These are phyloP conservation scores for Trichoderma pleuroti DNA, from an alignment of 2,329 filamentous ascomycete species.

Conservation along the genomic window DNA sequence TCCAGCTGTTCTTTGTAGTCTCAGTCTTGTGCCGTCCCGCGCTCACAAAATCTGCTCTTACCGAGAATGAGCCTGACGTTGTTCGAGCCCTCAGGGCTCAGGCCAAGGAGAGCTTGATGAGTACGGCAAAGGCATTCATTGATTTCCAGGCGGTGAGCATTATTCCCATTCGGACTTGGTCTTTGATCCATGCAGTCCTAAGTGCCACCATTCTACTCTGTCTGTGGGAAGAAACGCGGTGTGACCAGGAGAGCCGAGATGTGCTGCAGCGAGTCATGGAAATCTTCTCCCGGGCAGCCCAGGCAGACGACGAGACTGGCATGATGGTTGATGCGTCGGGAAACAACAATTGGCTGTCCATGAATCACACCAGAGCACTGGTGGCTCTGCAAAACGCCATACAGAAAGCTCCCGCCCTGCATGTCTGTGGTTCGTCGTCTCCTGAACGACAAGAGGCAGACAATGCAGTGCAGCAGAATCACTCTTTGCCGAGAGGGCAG, in stretches of 20 bases:
- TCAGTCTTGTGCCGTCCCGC: constrained; percentile 6
- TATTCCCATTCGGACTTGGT: constrained; percentile 16
- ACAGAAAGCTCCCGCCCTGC: background rate
- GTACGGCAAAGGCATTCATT: constrained; percentile 2
- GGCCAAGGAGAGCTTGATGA: constrained; percentile 14
- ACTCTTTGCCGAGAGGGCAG: background rate
- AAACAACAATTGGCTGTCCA: constrained; percentile 10
- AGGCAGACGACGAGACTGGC: constrained; percentile 8
- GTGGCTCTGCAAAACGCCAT: constrained; percentile 13
- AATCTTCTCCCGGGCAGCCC: constrained; percentile 10
- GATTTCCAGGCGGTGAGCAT: constrained; percentile 12
- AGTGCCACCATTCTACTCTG: constrained; percentile 13
- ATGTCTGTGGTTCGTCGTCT: background rate
- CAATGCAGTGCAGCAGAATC: background rate
- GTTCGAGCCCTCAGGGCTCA: background rate
- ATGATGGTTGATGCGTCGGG: background rate
- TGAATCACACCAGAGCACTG: constrained; percentile 1
- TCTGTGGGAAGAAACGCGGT: constrained; percentile 13
- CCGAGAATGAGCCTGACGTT: background rate
- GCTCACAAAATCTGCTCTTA: background rate
- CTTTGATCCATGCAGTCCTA: constrained; percentile 6
- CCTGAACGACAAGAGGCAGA: background rate
- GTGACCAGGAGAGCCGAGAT: constrained; percentile 7
- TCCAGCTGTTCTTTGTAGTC: constrained; percentile 1
- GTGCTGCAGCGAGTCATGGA: constrained; percentile 13